Conservation (phyloP, 1,284 basidiomycete species). For the Austropuccinia psidii region DNA sequence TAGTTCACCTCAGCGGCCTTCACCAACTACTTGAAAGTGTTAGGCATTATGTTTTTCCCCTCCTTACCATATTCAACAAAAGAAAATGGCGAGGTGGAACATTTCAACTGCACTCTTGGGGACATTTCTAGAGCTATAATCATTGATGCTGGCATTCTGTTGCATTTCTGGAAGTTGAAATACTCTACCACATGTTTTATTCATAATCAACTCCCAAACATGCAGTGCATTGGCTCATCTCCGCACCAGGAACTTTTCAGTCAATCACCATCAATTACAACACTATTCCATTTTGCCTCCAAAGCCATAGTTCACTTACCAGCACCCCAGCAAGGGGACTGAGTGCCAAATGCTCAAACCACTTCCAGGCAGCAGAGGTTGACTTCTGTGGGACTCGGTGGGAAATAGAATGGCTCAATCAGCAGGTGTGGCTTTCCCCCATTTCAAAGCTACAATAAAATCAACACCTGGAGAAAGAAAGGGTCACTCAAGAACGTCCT, state of each 20-base stretch:
- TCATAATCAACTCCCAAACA: background rate
- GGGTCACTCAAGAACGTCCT: background rate
- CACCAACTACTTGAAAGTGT: too few species aligned
- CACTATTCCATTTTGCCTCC: background rate
- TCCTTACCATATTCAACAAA: background rate
- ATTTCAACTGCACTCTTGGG: background rate
- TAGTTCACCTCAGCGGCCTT: too few species aligned
- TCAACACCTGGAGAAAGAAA: too few species aligned
- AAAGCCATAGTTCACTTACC: background rate
- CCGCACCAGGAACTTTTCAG: background rate
- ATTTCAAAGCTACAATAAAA: too few species aligned
- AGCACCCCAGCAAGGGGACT: background rate
- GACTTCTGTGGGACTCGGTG: background rate
- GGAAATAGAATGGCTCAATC: too few species aligned
- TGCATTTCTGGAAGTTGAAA: background rate
- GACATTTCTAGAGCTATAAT: background rate
- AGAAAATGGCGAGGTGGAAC: background rate
- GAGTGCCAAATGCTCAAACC: background rate
- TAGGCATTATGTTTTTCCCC: background rate
- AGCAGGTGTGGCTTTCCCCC: too few species aligned
- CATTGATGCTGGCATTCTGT: background rate
- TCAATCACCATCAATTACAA: background rate
- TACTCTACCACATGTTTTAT: background rate
- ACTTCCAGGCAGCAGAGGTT: too few species aligned
- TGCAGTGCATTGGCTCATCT: background rate